Evolutionary conservation across 306 rosid species (phyloP).

Genomic region (Corylus americana): DNA sequence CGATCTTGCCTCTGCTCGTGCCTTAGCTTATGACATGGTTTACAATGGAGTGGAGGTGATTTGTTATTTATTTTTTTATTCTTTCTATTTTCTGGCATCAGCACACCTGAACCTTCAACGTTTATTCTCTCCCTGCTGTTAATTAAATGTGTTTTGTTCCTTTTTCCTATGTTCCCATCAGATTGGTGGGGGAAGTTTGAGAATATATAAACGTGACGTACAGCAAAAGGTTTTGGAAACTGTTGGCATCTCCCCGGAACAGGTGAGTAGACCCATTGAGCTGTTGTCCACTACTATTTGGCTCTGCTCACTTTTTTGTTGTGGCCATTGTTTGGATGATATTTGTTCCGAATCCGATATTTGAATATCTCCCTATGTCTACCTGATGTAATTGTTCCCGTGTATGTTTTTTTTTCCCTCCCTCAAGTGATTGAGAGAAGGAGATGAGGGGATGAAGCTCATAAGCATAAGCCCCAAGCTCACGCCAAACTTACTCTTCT

Average conservation of each 20-base stretch:
- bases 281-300: neutral
- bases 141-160: slow-evolving; percentile 12
- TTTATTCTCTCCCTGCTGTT: neutral
- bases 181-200: slow-evolving; percentile 98
- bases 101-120: slow-evolving; percentile 16
- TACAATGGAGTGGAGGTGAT: slow-evolving; percentile 96
- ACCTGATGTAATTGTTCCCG: neutral
- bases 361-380: neutral
- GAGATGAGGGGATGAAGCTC: neutral
- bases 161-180: slow-evolving; percentile 36
- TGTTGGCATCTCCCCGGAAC: slow-evolving; percentile 85
- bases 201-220: slow-evolving; percentile 83
- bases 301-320: slow-evolving; percentile 11
- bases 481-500: neutral
- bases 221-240: slow-evolving; percentile 88
- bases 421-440: neutral
- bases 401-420: neutral
- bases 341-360: neutral
- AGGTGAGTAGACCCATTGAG: slow-evolving; percentile 48
- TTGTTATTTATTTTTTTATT: neutral
- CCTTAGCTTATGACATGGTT: slow-evolving; percentile 97
- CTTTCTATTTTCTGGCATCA: slow-evolving; percentile 23
- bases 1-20: slow-evolving; percentile 92
- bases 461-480: neutral
- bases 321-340: slow-evolving; percentile 1